These are phyloP conservation scores for Hymenoscyphus scutula DNA, from an alignment of 2,329 filamentous ascomycete species.

Conservation along the genomic window DNA sequence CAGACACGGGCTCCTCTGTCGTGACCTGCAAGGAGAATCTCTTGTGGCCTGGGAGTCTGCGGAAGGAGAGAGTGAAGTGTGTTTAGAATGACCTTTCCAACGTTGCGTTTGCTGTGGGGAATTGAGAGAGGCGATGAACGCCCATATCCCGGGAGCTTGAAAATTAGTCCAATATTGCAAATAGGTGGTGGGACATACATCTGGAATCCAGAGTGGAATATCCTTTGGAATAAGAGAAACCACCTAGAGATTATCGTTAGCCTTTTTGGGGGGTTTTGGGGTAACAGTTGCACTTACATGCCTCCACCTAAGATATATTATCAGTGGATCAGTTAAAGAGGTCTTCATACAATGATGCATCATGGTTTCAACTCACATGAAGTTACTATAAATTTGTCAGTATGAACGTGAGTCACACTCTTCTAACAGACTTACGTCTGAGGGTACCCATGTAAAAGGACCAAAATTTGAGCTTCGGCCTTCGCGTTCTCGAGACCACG, in stretches of 20 bases:
- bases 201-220: constrained; percentile 46
- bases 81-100: constrained; percentile 43
- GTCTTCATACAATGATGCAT: neutral
- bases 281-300: constrained; percentile 16
- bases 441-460: constrained; percentile 46
- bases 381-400: constrained; percentile 25
- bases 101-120: constrained; percentile 40
- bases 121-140: constrained; percentile 38
- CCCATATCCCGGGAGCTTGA: constrained; percentile 47
- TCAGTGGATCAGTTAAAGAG: neutral
- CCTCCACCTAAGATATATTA: constrained; percentile 14
- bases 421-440: constrained; percentile 38
- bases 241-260: constrained; percentile 30
- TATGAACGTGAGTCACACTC: constrained; percentile 17
- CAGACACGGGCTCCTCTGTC: constrained; percentile 49
- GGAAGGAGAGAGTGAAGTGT: constrained; percentile 38
- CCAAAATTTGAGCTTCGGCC: constrained; percentile 36
- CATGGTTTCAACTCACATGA: no score
- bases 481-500: constrained; percentile 23
- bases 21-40: constrained; percentile 47
- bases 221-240: constrained; percentile 40
- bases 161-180: neutral
- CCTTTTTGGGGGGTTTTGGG: neutral
- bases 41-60: constrained; percentile 9
- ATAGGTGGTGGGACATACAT: constrained; percentile 23